Percentiles rank a stretch among this genome's conserved stretches.
Evolutionary conservation across 2,329 filamentous ascomycete species (phyloP).

Genomic region (Dactylellina haptotyla): DNA sequence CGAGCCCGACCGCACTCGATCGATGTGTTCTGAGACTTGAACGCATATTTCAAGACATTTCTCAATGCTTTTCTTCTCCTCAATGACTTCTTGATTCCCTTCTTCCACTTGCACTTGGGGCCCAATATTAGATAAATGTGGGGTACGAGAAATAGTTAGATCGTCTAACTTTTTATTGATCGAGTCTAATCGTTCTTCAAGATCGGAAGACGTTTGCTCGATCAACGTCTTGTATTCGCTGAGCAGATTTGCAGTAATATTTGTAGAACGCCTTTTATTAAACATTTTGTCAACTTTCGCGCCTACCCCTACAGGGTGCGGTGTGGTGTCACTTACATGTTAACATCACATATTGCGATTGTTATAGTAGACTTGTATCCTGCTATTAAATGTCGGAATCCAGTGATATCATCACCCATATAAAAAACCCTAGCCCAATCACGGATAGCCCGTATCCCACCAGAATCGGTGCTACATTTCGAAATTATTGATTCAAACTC

Average conservation of each 20-base stretch:
- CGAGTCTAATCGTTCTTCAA: conserved; percentile 60
- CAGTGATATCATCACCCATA: conserved; percentile 63
- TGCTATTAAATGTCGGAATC: conserved; percentile 62
- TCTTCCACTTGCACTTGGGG: conserved; percentile 56
- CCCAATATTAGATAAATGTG: conserved; percentile 43
- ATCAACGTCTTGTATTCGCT: conserved; percentile 60
- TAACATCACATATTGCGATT: conserved; percentile 62
- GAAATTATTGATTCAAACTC: conserved; percentile 62
- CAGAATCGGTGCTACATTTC: conserved; percentile 61
- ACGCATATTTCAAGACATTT: conserved; percentile 61
- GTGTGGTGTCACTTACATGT: conserved; percentile 60
- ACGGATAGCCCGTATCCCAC: conserved; percentile 61
- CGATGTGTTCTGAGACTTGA: conserved; percentile 60
- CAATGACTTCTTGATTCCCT: conserved; percentile 58
- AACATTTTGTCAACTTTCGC: conserved; percentile 35
- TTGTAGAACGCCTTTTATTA: conserved; percentile 59
- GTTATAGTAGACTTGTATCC: conserved; percentile 63
- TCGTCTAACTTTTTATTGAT: conserved; percentile 59
- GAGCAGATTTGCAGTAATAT: conserved; percentile 59
- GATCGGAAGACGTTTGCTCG: conserved; percentile 59
- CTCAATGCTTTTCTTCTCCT: conserved; percentile 60
- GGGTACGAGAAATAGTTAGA: conserved; percentile 53
- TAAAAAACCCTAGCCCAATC: conserved; percentile 65
- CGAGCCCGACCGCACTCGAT: conserved; percentile 56
- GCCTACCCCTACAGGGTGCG: neutral